Evolutionary conservation across 305 asterid species (phyloP).

Genomic region (Galium porrigens): DNA sequence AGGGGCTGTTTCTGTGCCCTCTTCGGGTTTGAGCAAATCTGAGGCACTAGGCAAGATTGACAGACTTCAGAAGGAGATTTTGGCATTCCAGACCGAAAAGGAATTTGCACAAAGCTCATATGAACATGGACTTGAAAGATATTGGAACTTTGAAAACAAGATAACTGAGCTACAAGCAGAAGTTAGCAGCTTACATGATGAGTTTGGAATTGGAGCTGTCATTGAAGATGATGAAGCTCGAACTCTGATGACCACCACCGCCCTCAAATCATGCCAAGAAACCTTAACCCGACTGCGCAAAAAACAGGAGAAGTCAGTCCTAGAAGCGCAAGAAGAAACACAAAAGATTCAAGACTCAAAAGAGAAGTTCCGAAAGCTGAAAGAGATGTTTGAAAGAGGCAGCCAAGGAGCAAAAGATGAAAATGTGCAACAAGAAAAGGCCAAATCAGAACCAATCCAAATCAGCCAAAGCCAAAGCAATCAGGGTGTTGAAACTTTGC

Average conservation of each 20-base stretch:
- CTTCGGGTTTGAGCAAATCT: conserved; percentile 24
- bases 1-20: conserved; percentile 13
- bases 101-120: conserved; percentile 33
- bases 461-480: not conserved
- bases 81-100: conserved; percentile 32
- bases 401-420: conserved; percentile 6
- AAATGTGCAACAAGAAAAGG: conserved; percentile 15
- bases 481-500: conserved; percentile 16
- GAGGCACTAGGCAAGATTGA: conserved; percentile 31
- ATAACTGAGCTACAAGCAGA: conserved; percentile 26
- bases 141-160: conserved; percentile 28
- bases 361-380: conserved; percentile 21
- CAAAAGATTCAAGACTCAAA: conserved; percentile 23
- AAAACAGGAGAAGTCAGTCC: conserved; percentile 20
- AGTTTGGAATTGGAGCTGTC: conserved; percentile 29
- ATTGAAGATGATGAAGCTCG: conserved; percentile 38
- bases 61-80: conserved; percentile 31
- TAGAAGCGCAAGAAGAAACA: conserved; percentile 20
- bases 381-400: conserved; percentile 15
- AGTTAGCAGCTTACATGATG: conserved; percentile 34
- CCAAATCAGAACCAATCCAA: conserved; percentile 8
- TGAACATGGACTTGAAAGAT: conserved; percentile 25
- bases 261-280: conserved; percentile 34
- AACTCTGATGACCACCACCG: conserved; percentile 30
- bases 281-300: conserved; percentile 22